Evolutionary conservation across 2,329 filamentous ascomycete species (phyloP).

Genomic region (Aspergillus oerlinghausenensis): DNA sequence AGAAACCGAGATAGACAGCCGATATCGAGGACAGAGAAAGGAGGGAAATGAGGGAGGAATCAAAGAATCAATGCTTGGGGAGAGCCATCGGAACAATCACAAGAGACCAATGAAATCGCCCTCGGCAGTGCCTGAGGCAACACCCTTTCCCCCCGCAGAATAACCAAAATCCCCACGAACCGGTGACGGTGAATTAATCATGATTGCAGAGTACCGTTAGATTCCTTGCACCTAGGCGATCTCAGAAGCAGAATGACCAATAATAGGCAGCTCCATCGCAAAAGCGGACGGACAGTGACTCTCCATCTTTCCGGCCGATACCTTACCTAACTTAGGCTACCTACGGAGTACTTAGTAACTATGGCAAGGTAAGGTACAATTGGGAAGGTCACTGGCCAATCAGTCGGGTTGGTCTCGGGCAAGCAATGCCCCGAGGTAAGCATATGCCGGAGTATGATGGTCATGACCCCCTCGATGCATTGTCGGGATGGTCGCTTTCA

Average conservation of each 20-base stretch:
- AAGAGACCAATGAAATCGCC: background rate
- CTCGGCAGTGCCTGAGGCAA: conserved; percentile 15
- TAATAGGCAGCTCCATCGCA: too few relatives aligned
- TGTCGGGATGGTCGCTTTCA: conserved; percentile 8
- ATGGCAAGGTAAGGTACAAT: too few relatives aligned
- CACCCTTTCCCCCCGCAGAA: conserved; percentile 20
- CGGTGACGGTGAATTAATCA: too few relatives aligned
- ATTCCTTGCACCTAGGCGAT: background rate
- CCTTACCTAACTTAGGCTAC: too few relatives aligned
- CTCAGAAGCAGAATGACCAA: background rate
- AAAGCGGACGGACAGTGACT: background rate
- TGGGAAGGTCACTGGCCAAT: background rate
- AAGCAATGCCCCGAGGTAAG: conserved; percentile 27
- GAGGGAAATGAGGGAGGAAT: background rate
- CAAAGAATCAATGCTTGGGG: background rate
- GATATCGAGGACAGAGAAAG: conserved; percentile 1
- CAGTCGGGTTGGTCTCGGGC: conserved; percentile 18
- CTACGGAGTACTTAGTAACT: too few relatives aligned
- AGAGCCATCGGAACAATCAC: background rate
- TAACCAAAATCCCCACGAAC: conserved; percentile 11
- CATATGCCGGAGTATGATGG: conserved; percentile 6
- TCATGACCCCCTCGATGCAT: conserved; percentile 4
- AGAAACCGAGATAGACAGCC: background rate
- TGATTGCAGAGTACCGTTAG: too few relatives aligned
- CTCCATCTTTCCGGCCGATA: background rate